phyloP scores from a whole-genome alignment of 768 basidiomycete species.

The Collybiopsis confluens region DNA sequence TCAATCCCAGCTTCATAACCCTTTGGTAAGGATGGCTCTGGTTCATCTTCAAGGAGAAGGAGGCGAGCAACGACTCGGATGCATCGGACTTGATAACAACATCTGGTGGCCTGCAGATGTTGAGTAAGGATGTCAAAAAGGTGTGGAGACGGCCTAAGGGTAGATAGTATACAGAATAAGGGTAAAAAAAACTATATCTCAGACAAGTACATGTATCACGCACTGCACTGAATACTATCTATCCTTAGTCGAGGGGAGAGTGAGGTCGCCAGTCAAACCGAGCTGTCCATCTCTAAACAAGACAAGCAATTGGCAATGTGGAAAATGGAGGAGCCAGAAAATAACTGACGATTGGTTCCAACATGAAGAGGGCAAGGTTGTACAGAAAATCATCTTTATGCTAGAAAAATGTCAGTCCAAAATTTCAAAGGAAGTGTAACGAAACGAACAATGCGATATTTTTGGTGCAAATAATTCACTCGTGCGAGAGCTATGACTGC shows the following conservation, averaged over 20 bases:
- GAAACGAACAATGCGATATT: background rate
- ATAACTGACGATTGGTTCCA: background rate
- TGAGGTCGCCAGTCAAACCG: background rate
- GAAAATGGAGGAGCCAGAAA: background rate
- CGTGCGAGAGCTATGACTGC: background rate
- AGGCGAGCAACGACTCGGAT: too few relatives aligned
- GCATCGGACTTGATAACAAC: too few relatives aligned
- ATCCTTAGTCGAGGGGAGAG: background rate
- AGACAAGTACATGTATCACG: too few relatives aligned
- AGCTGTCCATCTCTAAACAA: background rate
- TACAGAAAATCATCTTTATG: background rate
- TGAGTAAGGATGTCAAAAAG: too few relatives aligned
- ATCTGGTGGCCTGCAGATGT: too few relatives aligned
- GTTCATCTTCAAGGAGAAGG: too few relatives aligned
- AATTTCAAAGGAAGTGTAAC: background rate
- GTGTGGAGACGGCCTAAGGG: too few relatives aligned
- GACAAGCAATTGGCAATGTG: background rate
- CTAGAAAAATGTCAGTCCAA: background rate
- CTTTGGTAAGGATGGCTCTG: too few relatives aligned
- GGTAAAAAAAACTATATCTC: too few relatives aligned
- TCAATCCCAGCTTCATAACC: too few relatives aligned
- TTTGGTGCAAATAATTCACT: background rate
- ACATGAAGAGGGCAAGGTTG: background rate
- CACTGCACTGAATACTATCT: too few relatives aligned
- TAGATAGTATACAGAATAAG: too few relatives aligned